Percentiles rank a stretch among this genome's conserved stretches.
These are phyloP conservation scores for Phytophthora pini DNA, from an alignment of 352 stramenopile species.

Conservation along the genomic window DNA sequence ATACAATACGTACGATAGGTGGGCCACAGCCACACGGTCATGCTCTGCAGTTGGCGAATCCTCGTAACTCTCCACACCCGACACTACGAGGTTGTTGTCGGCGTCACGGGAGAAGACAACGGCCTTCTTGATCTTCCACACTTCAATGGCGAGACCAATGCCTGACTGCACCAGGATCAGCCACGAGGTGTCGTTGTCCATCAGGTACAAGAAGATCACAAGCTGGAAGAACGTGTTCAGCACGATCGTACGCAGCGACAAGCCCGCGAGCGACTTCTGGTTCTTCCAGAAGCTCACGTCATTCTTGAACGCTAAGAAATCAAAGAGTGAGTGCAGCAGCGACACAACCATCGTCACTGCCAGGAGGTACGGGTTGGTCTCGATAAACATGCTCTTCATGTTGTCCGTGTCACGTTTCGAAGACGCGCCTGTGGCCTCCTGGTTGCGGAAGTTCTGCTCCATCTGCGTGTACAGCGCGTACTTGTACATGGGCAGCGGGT, in stretches of 20 bases:
- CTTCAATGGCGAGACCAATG: conserved; percentile 86
- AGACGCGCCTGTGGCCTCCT: conserved; percentile 93
- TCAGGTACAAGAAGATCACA: conserved; percentile 97
- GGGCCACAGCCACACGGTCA: conserved; percentile 83
- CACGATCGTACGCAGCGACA: conserved; percentile 94
- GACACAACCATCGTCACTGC: conserved; percentile 95
- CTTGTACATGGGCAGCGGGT: conserved; percentile 89
- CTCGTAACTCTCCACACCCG: conserved; percentile 85
- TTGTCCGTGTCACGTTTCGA: conserved; percentile 91
- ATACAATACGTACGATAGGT: conserved; percentile 87
- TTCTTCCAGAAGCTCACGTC: conserved; percentile 99
- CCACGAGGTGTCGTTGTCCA: conserved; percentile 97
- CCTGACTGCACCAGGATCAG: conserved; percentile 93
- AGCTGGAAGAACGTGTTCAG: conserved; percentile 98
- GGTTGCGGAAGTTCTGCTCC: conserved; percentile 91
- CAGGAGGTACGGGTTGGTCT: conserved; percentile 98
- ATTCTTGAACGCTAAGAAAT: conserved; percentile 99
- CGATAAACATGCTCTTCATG: conserved; percentile 96
- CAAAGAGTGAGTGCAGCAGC: conserved; percentile 97
- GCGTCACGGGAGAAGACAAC: conserved; percentile 83
- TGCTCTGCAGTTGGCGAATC: conserved; percentile 83
- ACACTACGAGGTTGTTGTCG: conserved; percentile 84
- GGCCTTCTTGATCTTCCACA: conserved; percentile 96
- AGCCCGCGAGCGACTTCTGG: conserved; percentile 96
- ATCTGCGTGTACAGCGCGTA: conserved; percentile 95